Conservation (phyloP, 1,284 basidiomycete species). For the Blastosporella zonata region DNA sequence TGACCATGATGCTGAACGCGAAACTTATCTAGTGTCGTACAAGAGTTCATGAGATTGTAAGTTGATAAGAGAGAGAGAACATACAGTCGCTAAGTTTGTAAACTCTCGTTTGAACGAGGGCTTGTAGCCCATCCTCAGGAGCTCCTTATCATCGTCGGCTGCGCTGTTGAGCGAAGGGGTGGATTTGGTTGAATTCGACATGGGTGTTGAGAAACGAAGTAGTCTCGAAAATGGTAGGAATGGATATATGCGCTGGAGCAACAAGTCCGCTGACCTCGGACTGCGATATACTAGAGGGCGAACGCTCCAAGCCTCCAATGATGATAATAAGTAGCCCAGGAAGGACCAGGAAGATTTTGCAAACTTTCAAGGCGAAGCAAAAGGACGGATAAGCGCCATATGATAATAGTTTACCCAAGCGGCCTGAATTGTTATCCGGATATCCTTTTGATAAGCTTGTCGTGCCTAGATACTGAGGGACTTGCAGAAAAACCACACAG, state of each 20-base stretch:
- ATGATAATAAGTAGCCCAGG: neutral
- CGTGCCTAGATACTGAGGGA: neutral
- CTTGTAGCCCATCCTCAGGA: slow-evolving; percentile 68
- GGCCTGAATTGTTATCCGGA: neutral
- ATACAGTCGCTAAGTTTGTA: slow-evolving; percentile 72
- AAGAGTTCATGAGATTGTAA: neutral
- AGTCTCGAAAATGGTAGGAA: neutral
- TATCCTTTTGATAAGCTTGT: neutral
- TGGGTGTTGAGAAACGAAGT: slow-evolving; percentile 5
- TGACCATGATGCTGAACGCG: slow-evolving; percentile 74
- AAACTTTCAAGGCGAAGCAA: too few relatives aligned
- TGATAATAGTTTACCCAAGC: neutral
- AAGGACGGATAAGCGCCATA: neutral
- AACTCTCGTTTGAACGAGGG: slow-evolving; percentile 83
- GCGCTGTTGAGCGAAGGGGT: slow-evolving; percentile 20
- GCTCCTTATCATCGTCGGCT: slow-evolving; percentile 62
- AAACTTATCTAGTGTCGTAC: slow-evolving; percentile 57
- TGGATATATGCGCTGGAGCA: neutral
- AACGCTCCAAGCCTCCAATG: neutral
- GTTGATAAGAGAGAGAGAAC: slow-evolving; percentile 17
- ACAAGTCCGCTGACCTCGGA: neutral
- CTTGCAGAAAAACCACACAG: too few relatives aligned
- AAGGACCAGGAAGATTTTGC: neutral
- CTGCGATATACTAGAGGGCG: too few relatives aligned
- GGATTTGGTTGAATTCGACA: slow-evolving; percentile 14